Evolutionary conservation across 2,329 filamentous ascomycete species (phyloP).

Genomic region (Helicocarpus griseus): DNA sequence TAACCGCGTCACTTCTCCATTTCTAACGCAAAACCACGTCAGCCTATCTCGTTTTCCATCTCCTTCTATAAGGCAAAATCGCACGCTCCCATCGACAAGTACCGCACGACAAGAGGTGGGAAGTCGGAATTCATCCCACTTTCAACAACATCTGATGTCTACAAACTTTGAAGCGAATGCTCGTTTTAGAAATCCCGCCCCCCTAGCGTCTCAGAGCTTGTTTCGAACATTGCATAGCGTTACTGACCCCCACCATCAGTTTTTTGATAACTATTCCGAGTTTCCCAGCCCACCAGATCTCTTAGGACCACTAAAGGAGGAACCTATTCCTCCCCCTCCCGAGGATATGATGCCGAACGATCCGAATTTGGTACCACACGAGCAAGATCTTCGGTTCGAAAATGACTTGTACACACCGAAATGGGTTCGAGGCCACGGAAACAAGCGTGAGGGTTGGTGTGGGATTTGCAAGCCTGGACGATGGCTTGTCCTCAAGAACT

Average conservation of each 20-base stretch:
- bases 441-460: slow-evolving; percentile 84
- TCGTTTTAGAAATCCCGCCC: slow-evolving; percentile 50
- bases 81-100: background rate
- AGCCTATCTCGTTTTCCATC: slow-evolving; percentile 3
- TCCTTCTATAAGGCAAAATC: slow-evolving; percentile 4
- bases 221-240: slow-evolving; percentile 69
- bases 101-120: background rate
- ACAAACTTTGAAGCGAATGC: slow-evolving; percentile 38
- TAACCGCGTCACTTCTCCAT: slow-evolving; percentile 29
- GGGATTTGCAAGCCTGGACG: slow-evolving; percentile 77
- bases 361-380: slow-evolving; percentile 64
- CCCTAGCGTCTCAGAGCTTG: slow-evolving; percentile 56
- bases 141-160: slow-evolving; percentile 30
- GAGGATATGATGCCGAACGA: slow-evolving; percentile 75
- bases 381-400: slow-evolving; percentile 69
- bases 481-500: slow-evolving; percentile 84
- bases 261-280: slow-evolving; percentile 55
- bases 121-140: slow-evolving; percentile 2
- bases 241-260: slow-evolving; percentile 53
- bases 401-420: slow-evolving; percentile 74
- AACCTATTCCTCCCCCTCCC: slow-evolving; percentile 62
- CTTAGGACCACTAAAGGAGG: slow-evolving; percentile 64
- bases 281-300: slow-evolving; percentile 67
- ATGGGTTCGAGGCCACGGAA: slow-evolving; percentile 78
- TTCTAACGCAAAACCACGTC: slow-evolving; percentile 1